phyloP scores from a whole-genome alignment of 1,139 yeast species.

The Pichia sp. region DNA sequence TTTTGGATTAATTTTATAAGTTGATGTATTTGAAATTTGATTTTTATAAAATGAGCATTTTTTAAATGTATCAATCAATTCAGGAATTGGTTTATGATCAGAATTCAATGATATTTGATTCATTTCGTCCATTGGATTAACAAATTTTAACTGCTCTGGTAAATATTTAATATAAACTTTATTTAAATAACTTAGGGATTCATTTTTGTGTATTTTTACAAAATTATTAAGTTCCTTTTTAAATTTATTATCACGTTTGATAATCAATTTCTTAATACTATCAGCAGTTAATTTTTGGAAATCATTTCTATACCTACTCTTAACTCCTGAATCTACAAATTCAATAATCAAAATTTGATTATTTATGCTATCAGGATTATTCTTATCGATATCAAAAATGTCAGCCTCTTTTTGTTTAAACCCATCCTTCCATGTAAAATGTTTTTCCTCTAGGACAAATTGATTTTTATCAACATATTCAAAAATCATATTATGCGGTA shows the following conservation, averaged over 20 bases:
- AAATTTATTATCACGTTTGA: conserved; percentile 53
- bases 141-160: conserved; percentile 44
- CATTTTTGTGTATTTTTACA: conserved; percentile 26
- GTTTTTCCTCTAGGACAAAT: conserved; percentile 43
- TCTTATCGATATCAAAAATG: conserved; percentile 40
- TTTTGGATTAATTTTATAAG: conserved; percentile 37
- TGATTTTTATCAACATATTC: conserved; percentile 75
- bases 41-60: conserved; percentile 43
- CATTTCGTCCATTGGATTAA: conserved; percentile 49
- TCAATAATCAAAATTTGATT: conserved; percentile 65
- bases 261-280: conserved; percentile 54
- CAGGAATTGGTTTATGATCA: conserved; percentile 30
- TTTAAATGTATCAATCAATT: conserved; percentile 44
- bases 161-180: conserved; percentile 32
- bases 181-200: conserved; percentile 36
- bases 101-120: conserved; percentile 25
- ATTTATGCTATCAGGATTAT: conserved; percentile 26
- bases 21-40: conserved; percentile 50
- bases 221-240: conserved; percentile 37
- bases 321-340: conserved; percentile 47
- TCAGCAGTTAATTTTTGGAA: conserved; percentile 30
- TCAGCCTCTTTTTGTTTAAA: conserved; percentile 43
- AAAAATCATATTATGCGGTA: conserved; percentile 64
- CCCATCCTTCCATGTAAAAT: conserved; percentile 40
- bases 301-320: conserved; percentile 3